Percentiles rank a stretch among this genome's conserved stretches.
Evolutionary conservation across 352 stramenopile genomes (phyloP).

Genomic region (Peronospora farinosa): DNA sequence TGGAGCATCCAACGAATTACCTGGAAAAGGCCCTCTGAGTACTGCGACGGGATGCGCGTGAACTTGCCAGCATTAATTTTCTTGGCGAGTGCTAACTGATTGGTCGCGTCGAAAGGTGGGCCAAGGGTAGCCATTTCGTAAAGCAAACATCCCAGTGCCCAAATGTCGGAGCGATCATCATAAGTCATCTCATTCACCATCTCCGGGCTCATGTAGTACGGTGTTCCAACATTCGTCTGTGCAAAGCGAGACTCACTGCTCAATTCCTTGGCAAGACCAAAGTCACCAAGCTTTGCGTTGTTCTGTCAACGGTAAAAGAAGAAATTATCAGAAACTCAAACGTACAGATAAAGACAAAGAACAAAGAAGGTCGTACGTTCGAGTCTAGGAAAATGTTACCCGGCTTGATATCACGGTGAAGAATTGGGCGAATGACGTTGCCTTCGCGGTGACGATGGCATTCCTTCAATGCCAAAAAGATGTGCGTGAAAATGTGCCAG

Average conservation of each 20-base stretch:
- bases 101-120: constrained; percentile 89
- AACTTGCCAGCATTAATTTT: constrained; percentile 93
- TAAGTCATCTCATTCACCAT: constrained; percentile 92
- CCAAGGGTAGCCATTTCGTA: constrained; percentile 88
- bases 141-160: constrained; percentile 84
- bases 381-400: constrained; percentile 90
- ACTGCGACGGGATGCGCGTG: constrained; percentile 83
- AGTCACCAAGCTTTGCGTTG: constrained; percentile 90
- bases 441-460: constrained; percentile 86
- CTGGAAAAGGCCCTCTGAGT: constrained; percentile 88
- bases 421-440: constrained; percentile 73
- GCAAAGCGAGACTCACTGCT: constrained; percentile 86
- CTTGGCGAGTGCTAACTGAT: constrained; percentile 88
- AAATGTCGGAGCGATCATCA: constrained; percentile 90
- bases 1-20: constrained; percentile 89
- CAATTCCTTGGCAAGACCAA: constrained; percentile 88
- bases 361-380: constrained; percentile 47
- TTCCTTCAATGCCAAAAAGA: constrained; percentile 87
- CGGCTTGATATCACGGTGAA: constrained; percentile 90
- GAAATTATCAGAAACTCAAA: constrained; percentile 9
- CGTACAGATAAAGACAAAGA: background rate
- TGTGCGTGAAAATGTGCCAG: constrained; percentile 90
- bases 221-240: constrained; percentile 88
- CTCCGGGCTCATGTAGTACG: constrained; percentile 91
- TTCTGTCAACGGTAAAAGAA: constrained; percentile 36